Conservation (phyloP, 2,329 filamentous ascomycete genomes). For the Diaporthe australafricana region DNA sequence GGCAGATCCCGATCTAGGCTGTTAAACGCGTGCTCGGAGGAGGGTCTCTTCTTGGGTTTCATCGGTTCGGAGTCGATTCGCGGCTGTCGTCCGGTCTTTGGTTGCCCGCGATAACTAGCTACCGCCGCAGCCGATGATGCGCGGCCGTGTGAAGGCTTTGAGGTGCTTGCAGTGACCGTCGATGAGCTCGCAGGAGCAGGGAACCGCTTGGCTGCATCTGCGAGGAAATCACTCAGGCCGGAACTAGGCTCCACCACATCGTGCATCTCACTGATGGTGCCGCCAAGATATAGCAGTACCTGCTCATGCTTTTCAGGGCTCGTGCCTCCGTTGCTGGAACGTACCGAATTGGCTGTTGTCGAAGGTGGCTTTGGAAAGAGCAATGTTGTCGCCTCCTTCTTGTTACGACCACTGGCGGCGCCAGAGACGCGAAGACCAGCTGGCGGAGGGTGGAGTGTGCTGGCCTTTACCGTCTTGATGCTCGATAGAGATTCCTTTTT, state of each 20-base stretch:
- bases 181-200: slow-evolving; percentile 20
- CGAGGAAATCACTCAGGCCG: slow-evolving; percentile 44
- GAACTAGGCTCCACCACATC: slow-evolving; percentile 42
- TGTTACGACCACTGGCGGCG: slow-evolving; percentile 2
- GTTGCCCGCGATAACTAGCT: not conserved
- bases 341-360: not conserved
- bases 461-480: slow-evolving; percentile 33
- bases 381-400: not conserved
- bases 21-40: not conserved
- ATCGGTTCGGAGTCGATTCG: slow-evolving; percentile 27
- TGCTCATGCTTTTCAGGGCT: slow-evolving; percentile 36
- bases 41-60: not conserved
- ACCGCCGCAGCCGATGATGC: slow-evolving; percentile 31
- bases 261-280: slow-evolving; percentile 31
- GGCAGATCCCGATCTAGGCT: not conserved
- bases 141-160: slow-evolving; percentile 34
- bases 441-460: slow-evolving; percentile 15
- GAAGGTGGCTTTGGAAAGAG: slow-evolving; percentile 29
- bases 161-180: slow-evolving; percentile 12
- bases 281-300: slow-evolving; percentile 42
- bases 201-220: slow-evolving; percentile 40
- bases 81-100: slow-evolving; percentile 9
- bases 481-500: slow-evolving; percentile 36
- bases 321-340: not conserved
- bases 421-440: not conserved